Percentiles rank a stretch among this genome's conserved stretches.
Evolutionary conservation across 352 stramenopile genomes (phyloP).

Genomic region (Globisporangium middletonii): DNA sequence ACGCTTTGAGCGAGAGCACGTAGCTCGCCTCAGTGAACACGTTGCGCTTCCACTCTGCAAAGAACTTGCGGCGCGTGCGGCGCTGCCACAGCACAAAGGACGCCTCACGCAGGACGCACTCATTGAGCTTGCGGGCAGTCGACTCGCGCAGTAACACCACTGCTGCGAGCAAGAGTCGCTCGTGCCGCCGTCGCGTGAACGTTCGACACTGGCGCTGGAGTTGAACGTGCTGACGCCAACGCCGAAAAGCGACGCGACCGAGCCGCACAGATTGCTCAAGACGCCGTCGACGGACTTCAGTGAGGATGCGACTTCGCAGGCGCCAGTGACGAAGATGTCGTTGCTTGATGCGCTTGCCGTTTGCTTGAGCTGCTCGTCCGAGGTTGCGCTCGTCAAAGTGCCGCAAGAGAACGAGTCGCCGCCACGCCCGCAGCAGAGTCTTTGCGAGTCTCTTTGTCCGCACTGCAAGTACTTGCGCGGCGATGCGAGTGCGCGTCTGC

Average conservation of each 20-base stretch:
- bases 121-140: neutral
- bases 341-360: neutral
- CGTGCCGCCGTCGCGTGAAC: neutral
- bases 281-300: slow-evolving; percentile 2
- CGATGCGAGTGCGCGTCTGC: neutral
- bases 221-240: slow-evolving; percentile 1
- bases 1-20: neutral
- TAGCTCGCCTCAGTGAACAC: neutral
- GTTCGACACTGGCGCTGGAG: neutral
- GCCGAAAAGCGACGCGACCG: neutral
- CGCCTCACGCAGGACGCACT: slow-evolving; percentile 4
- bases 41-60: neutral
- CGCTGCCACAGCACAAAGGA: slow-evolving; percentile 1
- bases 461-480: neutral
- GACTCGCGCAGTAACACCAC: neutral
- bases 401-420: neutral
- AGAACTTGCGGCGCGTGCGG: slow-evolving; percentile 1
- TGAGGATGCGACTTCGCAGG: neutral
- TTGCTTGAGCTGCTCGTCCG: neutral
- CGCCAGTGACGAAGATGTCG: slow-evolving; percentile 1
- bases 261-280: neutral
- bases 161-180: neutral
- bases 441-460: neutral
- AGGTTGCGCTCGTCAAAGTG: neutral
- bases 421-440: slow-evolving; percentile 6